Conservation (phyloP, 2,329 filamentous ascomycete species). For the Endocalyx cinctus region DNA sequence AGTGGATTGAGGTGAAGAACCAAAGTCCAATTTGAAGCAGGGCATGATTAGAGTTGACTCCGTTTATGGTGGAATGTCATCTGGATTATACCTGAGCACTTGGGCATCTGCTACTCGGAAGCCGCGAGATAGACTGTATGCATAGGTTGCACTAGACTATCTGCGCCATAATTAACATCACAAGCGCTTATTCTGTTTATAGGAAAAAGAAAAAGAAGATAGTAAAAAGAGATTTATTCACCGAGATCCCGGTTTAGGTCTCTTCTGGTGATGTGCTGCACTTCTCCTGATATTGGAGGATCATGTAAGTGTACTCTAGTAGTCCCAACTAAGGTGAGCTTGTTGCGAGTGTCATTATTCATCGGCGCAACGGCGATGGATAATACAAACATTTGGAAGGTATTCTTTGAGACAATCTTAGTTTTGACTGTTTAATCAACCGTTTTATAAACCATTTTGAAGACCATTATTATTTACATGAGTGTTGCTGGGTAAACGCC, state of each 20-base stretch:
- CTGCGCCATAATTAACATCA: too few relatives aligned
- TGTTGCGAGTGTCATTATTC: neutral
- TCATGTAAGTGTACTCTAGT: neutral
- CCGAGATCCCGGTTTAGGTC: neutral
- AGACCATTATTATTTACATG: too few relatives aligned
- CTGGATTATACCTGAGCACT: neutral
- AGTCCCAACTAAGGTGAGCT: neutral
- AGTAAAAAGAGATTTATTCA: neutral
- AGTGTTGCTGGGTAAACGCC: too few relatives aligned
- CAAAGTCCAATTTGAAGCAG: neutral
- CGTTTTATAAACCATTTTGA: too few relatives aligned
- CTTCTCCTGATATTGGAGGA: neutral
- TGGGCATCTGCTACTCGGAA: neutral
- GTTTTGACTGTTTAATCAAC: too few relatives aligned
- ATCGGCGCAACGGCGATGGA: neutral
- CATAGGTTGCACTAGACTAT: neutral
- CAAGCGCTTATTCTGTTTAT: neutral
- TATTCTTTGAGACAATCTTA: neutral
- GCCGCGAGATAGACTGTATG: neutral
- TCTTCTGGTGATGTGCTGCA: neutral
- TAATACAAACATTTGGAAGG: neutral
- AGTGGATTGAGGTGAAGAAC: neutral
- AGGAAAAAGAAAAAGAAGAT: neutral
- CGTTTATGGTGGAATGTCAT: too few relatives aligned
- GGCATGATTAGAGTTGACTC: neutral